A percentile compares a stretch with the other conserved stretches of the same genome.
Evolutionary conservation across 1,284 basidiomycete genomes (phyloP).

Genomic region (Melampsora occidentalis): DNA sequence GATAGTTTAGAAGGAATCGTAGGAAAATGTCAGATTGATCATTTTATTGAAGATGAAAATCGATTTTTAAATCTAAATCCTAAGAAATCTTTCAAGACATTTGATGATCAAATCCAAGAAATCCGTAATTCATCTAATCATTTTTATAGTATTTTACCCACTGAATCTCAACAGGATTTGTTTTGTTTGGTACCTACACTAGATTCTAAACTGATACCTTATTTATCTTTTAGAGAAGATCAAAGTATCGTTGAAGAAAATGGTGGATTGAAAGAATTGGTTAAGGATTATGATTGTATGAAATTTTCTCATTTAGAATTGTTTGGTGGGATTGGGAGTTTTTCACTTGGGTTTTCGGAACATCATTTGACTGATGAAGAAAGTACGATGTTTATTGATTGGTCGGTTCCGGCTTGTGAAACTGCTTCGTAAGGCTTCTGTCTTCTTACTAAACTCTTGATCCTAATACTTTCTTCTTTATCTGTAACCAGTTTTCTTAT

Average conservation of each 20-base stretch:
- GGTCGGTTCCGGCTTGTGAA: constrained; percentile 22
- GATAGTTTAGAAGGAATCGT: constrained; percentile 11
- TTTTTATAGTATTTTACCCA: constrained; percentile 27
- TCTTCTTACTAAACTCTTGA: too few species aligned
- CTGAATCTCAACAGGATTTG: neutral
- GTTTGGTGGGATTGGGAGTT: constrained; percentile 34
- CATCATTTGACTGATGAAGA: constrained; percentile 3
- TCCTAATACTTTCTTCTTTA: too few species aligned
- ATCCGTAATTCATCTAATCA: neutral
- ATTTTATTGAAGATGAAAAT: neutral
- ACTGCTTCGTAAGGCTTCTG: neutral
- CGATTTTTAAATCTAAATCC: neutral
- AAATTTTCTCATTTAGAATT: constrained; percentile 24
- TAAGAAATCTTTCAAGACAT: too few species aligned
- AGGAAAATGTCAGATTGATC: constrained; percentile 28
- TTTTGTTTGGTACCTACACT: neutral
- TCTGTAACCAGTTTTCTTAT: too few species aligned
- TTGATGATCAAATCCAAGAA: too few species aligned
- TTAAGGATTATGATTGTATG: constrained; percentile 15
- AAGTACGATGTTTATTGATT: constrained; percentile 27
- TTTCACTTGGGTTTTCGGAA: constrained; percentile 21
- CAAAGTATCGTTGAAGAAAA: too few species aligned
- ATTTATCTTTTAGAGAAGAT: too few species aligned
- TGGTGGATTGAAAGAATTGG: neutral
- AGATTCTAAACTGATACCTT: too few species aligned